These are phyloP conservation scores for Picea sitchensis DNA, from an alignment of 75 land plant genomes.

Conservation along the genomic window DNA sequence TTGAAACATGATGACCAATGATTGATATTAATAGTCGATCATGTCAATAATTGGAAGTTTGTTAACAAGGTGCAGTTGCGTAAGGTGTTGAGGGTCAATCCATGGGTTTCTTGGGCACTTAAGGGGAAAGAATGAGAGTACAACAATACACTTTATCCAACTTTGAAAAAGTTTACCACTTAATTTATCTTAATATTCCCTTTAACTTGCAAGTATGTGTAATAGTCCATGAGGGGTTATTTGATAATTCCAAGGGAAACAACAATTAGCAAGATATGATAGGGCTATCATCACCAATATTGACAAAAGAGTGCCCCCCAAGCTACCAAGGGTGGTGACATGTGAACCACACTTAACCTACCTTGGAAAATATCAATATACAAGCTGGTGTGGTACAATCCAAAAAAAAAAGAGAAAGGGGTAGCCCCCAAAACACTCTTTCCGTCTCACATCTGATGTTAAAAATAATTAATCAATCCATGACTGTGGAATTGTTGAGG, in stretches of 20 bases:
- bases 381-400: not conserved
- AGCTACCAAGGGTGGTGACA: not conserved
- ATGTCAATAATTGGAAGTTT: too few relatives aligned
- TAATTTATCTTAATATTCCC: too few relatives aligned
- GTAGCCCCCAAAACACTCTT: not conserved
- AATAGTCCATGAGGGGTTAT: too few relatives aligned
- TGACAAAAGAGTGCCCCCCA: not conserved
- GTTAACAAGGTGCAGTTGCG: too few relatives aligned
- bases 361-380: not conserved
- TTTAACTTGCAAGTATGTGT: too few relatives aligned
- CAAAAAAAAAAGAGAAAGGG: not conserved
- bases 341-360: constrained; percentile 4
- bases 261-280: not conserved
- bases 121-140: too few relatives aligned
- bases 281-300: not conserved
- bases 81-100: too few relatives aligned
- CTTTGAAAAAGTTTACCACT: too few relatives aligned
- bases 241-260: not conserved
- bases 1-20: too few relatives aligned
- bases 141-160: too few relatives aligned
- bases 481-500: not conserved
- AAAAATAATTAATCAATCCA: not conserved
- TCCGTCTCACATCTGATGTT: not conserved
- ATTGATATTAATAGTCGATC: too few relatives aligned
- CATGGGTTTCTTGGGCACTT: too few relatives aligned